A percentile compares a stretch with the other conserved stretches of the same genome.
phyloP scores from a whole-genome alignment of 768 basidiomycete genomes.

The Naganishia vaughanmartiniae region DNA sequence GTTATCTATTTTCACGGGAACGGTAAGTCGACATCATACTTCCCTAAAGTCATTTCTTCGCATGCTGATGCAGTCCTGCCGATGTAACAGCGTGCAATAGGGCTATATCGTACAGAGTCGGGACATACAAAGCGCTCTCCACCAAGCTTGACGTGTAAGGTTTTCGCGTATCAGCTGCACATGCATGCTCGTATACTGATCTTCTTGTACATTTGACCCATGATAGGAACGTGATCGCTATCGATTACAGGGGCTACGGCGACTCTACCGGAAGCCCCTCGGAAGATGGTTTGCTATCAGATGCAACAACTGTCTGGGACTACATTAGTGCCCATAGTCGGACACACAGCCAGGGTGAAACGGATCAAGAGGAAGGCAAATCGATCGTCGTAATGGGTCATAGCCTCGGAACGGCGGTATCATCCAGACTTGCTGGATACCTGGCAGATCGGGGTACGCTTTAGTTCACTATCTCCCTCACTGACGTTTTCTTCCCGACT shows the following conservation, averaged over 20 bases:
- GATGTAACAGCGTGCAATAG: not conserved
- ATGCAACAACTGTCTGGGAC: constrained; percentile 76
- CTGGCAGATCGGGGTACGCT: constrained; percentile 54
- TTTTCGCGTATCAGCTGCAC: not conserved
- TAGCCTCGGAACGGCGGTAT: constrained; percentile 83
- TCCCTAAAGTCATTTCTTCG: not conserved
- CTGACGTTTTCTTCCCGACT: not conserved
- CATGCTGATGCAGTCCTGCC: not conserved
- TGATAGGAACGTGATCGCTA: constrained; percentile 71
- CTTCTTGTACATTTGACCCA: not conserved
- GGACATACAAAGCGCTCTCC: constrained; percentile 65
- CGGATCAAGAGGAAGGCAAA: constrained; percentile 54
- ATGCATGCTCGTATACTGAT: not conserved
- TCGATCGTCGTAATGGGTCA: constrained; percentile 77
- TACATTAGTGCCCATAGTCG: constrained; percentile 59
- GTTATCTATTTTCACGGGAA: constrained; percentile 94
- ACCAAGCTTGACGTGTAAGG: constrained; percentile 46
- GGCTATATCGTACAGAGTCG: constrained; percentile 51
- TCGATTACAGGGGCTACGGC: constrained; percentile 90
- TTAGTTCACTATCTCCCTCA: not conserved
- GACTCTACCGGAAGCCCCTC: constrained; percentile 78
- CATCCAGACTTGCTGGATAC: constrained; percentile 54
- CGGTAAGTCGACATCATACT: constrained; percentile 34
- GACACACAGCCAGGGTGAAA: not conserved
- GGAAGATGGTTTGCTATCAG: constrained; percentile 65